These are phyloP conservation scores for Pestalotiopsis sp. DNA, from an alignment of 2,329 filamentous ascomycete genomes.

Conservation along the genomic window DNA sequence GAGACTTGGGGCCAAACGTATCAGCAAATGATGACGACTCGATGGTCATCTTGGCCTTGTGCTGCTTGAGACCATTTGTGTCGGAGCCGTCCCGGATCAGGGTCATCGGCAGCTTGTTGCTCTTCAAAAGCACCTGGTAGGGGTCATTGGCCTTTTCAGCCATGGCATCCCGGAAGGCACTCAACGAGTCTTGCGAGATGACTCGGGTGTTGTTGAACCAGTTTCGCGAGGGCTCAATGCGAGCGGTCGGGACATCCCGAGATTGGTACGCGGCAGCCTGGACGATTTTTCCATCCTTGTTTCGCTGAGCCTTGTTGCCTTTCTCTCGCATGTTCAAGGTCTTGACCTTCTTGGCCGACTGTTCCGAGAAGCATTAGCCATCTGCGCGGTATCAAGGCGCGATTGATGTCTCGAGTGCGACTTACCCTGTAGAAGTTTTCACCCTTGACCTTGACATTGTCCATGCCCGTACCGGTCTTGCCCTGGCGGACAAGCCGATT, in stretches of 20 bases:
- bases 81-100: constrained; percentile 80
- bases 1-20: constrained; percentile 91
- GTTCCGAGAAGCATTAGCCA: background rate
- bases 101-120: constrained; percentile 96
- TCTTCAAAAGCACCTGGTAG: constrained; percentile 92
- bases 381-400: constrained; percentile 37
- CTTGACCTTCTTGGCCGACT: constrained; percentile 80
- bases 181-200: constrained; percentile 86
- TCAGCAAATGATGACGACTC: constrained; percentile 84
- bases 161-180: constrained; percentile 88
- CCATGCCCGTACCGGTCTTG: constrained; percentile 83
- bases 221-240: constrained; percentile 93
- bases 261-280: constrained; percentile 85
- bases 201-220: constrained; percentile 96
- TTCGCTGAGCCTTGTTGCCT: constrained; percentile 73
- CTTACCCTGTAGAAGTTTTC: constrained; percentile 88
- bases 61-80: constrained; percentile 85
- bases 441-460: constrained; percentile 90
- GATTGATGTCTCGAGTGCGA: background rate
- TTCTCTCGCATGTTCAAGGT: constrained; percentile 89
- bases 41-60: constrained; percentile 91
- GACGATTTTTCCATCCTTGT: constrained; percentile 81
- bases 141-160: constrained; percentile 88
- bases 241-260: constrained; percentile 76
- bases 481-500: constrained; percentile 82